Conservation (phyloP, 129 eudicot species). For the Tanacetum coccineum region DNA sequence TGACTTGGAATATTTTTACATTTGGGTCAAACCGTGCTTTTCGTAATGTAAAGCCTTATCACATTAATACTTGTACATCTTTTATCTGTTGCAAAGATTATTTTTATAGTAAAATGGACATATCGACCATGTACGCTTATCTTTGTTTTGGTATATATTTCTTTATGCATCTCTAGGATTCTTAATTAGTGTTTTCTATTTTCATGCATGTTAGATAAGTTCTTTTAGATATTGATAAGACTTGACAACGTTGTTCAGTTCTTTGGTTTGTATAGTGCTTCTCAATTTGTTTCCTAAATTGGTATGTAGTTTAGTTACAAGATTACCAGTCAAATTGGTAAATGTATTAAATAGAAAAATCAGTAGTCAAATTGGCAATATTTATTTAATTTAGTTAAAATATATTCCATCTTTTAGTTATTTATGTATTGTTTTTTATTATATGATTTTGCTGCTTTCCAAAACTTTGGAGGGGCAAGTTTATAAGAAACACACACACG, state of each 20-base stretch:
- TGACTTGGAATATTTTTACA: too few species aligned
- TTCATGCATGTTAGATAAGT: not conserved
- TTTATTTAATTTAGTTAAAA: not conserved
- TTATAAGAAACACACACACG: too few species aligned
- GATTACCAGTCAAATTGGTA: not conserved
- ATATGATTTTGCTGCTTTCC: constrained; percentile 50
- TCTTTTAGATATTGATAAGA: not conserved
- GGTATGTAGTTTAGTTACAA: not conserved
- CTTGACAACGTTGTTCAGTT: not conserved
- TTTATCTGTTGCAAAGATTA: too few species aligned
- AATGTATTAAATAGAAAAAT: too few species aligned
- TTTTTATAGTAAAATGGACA: too few species aligned
- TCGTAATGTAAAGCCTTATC: too few species aligned
- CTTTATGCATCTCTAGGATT: not conserved
- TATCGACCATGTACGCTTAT: too few species aligned
- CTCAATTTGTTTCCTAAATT: constrained; percentile 9
- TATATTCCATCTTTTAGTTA: not conserved
- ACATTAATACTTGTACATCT: too few species aligned
- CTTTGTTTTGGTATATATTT: not conserved
- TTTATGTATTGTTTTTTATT: constrained; percentile 1
- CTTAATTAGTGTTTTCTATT: not conserved
- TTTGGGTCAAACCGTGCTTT: too few species aligned
- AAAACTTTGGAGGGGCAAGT: constrained; percentile 77
- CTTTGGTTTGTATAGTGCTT: not conserved
- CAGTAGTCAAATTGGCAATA: too few species aligned